Evolutionary conservation across 371 early-diverging fungal species (phyloP), one percentile per base, ranked within the genome.

Genomic region (Mucor piriformis): DNA sequence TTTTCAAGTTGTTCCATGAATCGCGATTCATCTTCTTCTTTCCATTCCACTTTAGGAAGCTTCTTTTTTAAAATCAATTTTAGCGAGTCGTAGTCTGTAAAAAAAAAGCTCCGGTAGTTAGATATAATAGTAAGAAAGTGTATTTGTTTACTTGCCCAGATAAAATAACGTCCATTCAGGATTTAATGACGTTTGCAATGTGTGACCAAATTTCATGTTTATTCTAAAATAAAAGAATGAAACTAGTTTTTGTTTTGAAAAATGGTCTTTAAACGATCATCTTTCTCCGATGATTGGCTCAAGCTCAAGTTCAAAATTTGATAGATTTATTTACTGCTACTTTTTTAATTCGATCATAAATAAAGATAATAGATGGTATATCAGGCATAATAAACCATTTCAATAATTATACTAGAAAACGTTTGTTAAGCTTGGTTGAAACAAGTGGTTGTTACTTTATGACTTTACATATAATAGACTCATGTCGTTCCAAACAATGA

Each of bases 201-300:
- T 91, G 58, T 89, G 86, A 24, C 92, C 93, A 76, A 95, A 97
- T 84, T 94, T 94, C 97, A 97, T 96, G 47, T 38, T 49, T 46
- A 55, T 33, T 24, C 34, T 16, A 18, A 42, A 2, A 38, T 24
- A 50, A 42, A 55, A 34, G 11, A 24, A 49, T 29, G 38, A 42
- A 54, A 18, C n/a, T 52, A 38, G 23, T 27, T 38, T 29, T 29
- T 4, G 4, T 8, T 0, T 6, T 6, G 8, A 29, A 29, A 29
- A 29, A 29, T 6, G 25, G 16, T 48, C 25, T 33, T 35, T 51
- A 29, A 29, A 29, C 4, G 29, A 29, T 29, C 29, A 29, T 29
- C 29, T 29, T 29, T 29, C 29, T 29, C 29, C 29, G 29, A 29
- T 29, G 29, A 29, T 29, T 29, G 29, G 29, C 29, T 29, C 29